A percentile compares a stretch with the other conserved stretches of the same genome.
Evolutionary conservation across 192 early-diverging fungal species (phyloP).

Genomic region (Piromyces sp.): DNA sequence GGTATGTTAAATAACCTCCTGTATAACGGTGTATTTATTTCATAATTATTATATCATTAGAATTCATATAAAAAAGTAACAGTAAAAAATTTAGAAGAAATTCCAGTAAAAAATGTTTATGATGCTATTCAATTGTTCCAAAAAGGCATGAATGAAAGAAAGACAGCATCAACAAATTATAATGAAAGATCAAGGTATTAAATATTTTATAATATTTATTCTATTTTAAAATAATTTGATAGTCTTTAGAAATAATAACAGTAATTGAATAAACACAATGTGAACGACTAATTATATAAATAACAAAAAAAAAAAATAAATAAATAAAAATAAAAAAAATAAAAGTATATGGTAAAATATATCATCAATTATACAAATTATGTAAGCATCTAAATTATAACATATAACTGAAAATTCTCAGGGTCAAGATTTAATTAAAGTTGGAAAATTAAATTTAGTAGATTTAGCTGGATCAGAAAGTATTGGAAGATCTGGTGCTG

Average conservation of each 20-base stretch:
- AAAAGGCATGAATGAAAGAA: conserved; percentile 50
- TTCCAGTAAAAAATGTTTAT: conserved; percentile 43
- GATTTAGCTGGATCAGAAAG: conserved; percentile 92
- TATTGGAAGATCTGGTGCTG: conserved; percentile 75
- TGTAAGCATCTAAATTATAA: too few species aligned
- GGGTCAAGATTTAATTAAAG: conserved; percentile 71
- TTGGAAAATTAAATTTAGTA: conserved; percentile 89
- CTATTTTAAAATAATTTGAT: too few species aligned
- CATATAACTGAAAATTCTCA: conserved; percentile 69
- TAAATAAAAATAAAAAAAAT: too few species aligned
- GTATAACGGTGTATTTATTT: too few species aligned
- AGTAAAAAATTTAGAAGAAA: conserved; percentile 68
- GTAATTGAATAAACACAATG: too few species aligned
- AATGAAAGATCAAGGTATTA: conserved; percentile 78
- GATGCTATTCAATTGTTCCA: conserved; percentile 61
- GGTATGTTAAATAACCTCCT: too few species aligned
- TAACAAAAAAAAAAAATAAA: too few species aligned
- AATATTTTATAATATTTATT: too few species aligned
- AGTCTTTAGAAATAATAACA: too few species aligned
- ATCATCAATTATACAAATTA: too few species aligned
- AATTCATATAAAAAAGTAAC: conserved; percentile 46
- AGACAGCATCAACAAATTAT: conserved; percentile 67
- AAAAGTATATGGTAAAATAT: too few species aligned
- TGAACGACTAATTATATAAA: too few species aligned
- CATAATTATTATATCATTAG: conserved; percentile 20